Base-by-base conservation (phyloP, 306 rosid genomes). In the Cicer yamashitae region DNA sequence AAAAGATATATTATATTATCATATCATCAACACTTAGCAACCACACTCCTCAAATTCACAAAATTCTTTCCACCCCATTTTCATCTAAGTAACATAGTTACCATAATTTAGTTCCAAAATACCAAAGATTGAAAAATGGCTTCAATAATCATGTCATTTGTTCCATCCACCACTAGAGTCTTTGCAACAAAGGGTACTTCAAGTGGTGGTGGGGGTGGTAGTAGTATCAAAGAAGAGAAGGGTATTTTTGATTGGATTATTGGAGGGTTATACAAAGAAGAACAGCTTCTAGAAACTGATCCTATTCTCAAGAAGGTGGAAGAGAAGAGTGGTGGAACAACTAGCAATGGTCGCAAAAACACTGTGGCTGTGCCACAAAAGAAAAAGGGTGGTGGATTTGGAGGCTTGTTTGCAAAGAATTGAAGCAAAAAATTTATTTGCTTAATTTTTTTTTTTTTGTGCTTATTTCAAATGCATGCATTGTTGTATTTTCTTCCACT, bases 251-350 rank as follows among this genome's bases (percentile, higher is more conserved):
- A 88, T 57, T 90, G 93, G 96, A 89, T 92, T 64, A 10, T 89
- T 13, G 93, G 97, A 40, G 93, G 93, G 14, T 65, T 92, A 18
- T 79, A 54, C 73, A 92, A 92, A 84, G 92, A 92, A 57, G 93
- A 92, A 18, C 96, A 92, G 82, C 66, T 92, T 13, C 73, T 87
- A 0, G 92, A 90, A 83, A 85, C 90, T 71, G 96, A 92, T 62
- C 97, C 96, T 7, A 80, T 92, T 8, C 92, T 92, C 59, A 84
- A 92, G 85, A 92, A 92, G 84, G 93, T 87, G 10, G 96, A 92
- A 43, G 96, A 79, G 38, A 87, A 87, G 88, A 86, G 47, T 67
- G 84, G 79, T 12, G 82, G 85, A 14, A 68, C 75, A 17, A 50
- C 76, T 58, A 38, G 66, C 45, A 60, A 13, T 41, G 86, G 87